Base-by-base conservation (phyloP, 2,329 filamentous ascomycete species). In the Coleophoma cylindrospora region DNA sequence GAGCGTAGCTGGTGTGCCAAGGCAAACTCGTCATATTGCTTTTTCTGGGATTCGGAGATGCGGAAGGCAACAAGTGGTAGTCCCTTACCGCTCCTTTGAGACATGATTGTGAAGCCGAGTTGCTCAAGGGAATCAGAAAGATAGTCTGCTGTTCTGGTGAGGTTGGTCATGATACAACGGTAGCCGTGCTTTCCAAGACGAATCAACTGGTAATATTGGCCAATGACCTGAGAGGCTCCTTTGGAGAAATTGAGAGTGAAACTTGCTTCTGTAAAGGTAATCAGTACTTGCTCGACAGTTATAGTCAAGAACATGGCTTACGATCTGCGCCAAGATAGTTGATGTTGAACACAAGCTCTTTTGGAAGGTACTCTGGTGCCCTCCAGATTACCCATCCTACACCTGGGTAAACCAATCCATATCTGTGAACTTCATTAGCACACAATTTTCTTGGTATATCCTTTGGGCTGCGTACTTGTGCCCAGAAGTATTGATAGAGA, bases 201-300 rank as follows among this genome's bases (percentile, higher is more conserved):
- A 67, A 96, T 96, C 65, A 97, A 80, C 72, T 96, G 91, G 74
- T 97, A 96, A 74, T 96, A 97, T 71, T 97, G 92, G 27, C 89
- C 92, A 54, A 97, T 95, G 64, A 96, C 89, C 66, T 96, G 91
- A 6, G 87, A 90, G 12, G 92, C 92, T 50, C 91, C 91, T 69
- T 96, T 95, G 65, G 89, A 95, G 76, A 97, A 97, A 77, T 97
- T 97, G 52, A 97, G 83, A 0, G 92, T 96, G 73, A 96, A 96
- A 3, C 90, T 96, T 2, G 91, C 87, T 68, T 97, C 27, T 27
- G 27, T 8, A 27, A 27, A 27, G 9, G 6, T 7, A 27, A 27
- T 27, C 27, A 27, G 27, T 27, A 27, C 9, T 27, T 27, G 9
- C 27, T 27, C 27, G 27, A 10, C 27, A 27, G 6, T 7, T 10